A percentile compares a stretch with the other conserved stretches of the same genome.
Conservation (phyloP, 495 filamentous ascomycete species). For the Pseudevernia furfuracea region DNA sequence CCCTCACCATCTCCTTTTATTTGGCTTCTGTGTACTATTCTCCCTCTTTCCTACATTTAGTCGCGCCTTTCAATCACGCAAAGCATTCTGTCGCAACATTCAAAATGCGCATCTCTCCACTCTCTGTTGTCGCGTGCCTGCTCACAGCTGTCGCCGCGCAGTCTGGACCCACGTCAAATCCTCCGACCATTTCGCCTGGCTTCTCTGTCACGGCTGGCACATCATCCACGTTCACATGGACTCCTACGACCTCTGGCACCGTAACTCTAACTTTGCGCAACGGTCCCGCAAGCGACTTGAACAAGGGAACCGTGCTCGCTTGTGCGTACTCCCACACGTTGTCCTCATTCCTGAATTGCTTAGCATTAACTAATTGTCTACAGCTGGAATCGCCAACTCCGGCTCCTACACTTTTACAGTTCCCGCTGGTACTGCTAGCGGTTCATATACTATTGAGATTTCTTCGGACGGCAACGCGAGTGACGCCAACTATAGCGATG, state of each 20-base stretch:
- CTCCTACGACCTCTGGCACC: constrained; percentile 44
- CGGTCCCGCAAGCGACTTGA: constrained; percentile 40
- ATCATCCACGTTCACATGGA: constrained; percentile 48
- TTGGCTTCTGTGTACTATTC: background rate
- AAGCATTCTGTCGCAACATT: constrained; percentile 6
- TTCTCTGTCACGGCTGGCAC: constrained; percentile 47
- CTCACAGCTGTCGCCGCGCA: constrained; percentile 35
- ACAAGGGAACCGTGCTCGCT: constrained; percentile 42
- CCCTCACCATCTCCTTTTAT: background rate
- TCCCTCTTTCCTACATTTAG: background rate
- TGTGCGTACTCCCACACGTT: constrained; percentile 37
- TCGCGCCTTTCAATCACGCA: background rate
- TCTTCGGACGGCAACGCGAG: constrained; percentile 36
- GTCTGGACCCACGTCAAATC: constrained; percentile 35
- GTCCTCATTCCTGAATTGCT: background rate
- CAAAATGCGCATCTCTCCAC: constrained; percentile 39
- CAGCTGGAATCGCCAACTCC: constrained; percentile 48
- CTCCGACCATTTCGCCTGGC: constrained; percentile 45
- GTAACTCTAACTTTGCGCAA: constrained; percentile 48
- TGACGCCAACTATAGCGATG: constrained; percentile 51
- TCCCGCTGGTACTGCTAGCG: constrained; percentile 35
- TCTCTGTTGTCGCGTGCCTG: constrained; percentile 35
- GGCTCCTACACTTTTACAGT: constrained; percentile 53
- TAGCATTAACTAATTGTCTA: constrained; percentile 21
- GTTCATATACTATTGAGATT: constrained; percentile 53